Evolutionary conservation across 2,329 filamentous ascomycete species (phyloP), one percentile per base, ranked within the genome.

Genomic region (Fusarium oxysporum): DNA sequence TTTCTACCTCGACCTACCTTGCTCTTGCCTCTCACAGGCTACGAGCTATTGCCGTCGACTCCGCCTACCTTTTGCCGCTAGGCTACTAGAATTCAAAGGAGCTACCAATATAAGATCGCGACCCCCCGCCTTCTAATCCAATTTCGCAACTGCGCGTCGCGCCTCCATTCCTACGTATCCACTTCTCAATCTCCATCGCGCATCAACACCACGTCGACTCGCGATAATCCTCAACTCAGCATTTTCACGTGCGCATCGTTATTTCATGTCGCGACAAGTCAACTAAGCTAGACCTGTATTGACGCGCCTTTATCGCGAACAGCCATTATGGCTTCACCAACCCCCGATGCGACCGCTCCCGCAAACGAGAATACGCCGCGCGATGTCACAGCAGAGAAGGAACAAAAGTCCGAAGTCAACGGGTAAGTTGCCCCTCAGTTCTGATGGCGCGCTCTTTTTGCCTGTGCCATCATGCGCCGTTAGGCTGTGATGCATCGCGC

Each of bases 301-400:
- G 65, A 68, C 77, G 77, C 79, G 75, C 76, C 55, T 51, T 69
- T 71, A 76, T 75, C 79, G 81, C 85, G 82, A 82, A 85, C 85
- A 82, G 85, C 85, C 84, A 84, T 84, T 78, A 89, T 89, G 87
- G 84, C 86, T 71, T 86, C 86, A 75, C 84, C 85, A 70, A 81
- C 80, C 50, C 80, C 83, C 69, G 83, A 87, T 77, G 78, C 80
- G 60, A 75, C 81, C 69, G 71, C 79, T 73, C 74, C 57, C 13
- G 37, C 48, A 30, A 43, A 80, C 78, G 87, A 87, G 77, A 81
- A 86, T 77, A 90, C 89, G 83, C 81, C 84, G 78, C 76, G 66
- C 44, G 78, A 80, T 47, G 70, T 73, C 32, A 75, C 71, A 57
- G 53, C 67, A n/a, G 75, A 78, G 25, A 79, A 78, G 71, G 79